Percentiles rank a stretch among this genome's conserved stretches.
Conservation (phyloP, 2,329 filamentous ascomycete species). For the Arthrobotrys pseudoclavata region DNA sequence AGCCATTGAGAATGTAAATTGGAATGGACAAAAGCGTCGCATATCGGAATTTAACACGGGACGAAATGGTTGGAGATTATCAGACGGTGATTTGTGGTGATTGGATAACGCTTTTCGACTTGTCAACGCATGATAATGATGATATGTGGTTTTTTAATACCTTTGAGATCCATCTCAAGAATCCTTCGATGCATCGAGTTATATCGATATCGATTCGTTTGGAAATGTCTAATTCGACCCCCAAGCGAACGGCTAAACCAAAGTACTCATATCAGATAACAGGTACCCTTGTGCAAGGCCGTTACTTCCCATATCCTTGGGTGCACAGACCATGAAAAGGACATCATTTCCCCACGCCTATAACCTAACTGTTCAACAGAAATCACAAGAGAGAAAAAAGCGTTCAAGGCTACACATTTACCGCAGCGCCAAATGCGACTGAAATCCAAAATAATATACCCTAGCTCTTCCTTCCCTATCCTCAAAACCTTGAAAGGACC, state of each 20-base stretch:
- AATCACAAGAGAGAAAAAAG: conserved; percentile 10
- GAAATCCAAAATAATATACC: conserved; percentile 31
- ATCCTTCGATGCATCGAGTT: too few relatives aligned
- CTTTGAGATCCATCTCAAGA: too few relatives aligned
- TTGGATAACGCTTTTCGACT: background rate
- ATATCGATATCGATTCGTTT: background rate
- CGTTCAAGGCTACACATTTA: conserved; percentile 41
- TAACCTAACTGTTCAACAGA: conserved; percentile 9
- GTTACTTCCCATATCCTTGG: conserved; percentile 20
- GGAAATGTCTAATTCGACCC: conserved; percentile 2
- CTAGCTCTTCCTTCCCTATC: conserved; percentile 14
- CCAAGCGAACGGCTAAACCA: conserved; percentile 21
- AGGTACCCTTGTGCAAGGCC: conserved; percentile 23
- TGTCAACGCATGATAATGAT: conserved; percentile 53
- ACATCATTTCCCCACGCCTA: conserved; percentile 17
- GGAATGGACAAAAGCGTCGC: conserved; percentile 43
- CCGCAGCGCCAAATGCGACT: conserved; percentile 49
- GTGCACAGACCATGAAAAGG: conserved; percentile 53
- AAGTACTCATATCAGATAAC: conserved; percentile 30
- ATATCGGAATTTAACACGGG: conserved; percentile 56
- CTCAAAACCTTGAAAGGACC: background rate
- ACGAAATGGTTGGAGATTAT: conserved; percentile 21
- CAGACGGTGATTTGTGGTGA: conserved; percentile 1
- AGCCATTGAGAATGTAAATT: conserved; percentile 28
- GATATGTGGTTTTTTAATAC: conserved; percentile 10